phyloP scores from a whole-genome alignment of 106 monocot genomes.

The Dendrobium nobile region DNA sequence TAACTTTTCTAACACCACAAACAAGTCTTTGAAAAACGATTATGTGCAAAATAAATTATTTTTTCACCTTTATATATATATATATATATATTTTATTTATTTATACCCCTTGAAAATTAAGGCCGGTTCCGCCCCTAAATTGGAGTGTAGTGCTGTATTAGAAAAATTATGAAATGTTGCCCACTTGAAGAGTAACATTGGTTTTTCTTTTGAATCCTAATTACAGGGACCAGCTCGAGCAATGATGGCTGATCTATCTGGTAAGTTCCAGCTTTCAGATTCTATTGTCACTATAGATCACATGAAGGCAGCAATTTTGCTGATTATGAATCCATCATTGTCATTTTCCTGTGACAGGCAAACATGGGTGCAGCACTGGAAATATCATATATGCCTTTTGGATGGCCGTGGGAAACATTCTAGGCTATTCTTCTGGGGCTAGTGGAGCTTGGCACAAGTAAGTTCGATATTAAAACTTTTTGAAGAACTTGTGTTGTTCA shows the following conservation, averaged over 20 bases:
- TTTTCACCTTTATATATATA: too few species aligned
- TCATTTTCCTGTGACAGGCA: slow-evolving; percentile 14
- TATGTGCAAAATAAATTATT: too few species aligned
- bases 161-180: background rate
- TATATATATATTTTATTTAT: too few species aligned
- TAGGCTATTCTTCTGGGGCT: slow-evolving; percentile 54
- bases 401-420: slow-evolving; percentile 61
- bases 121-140: too few species aligned
- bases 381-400: slow-evolving; percentile 57
- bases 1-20: too few species aligned
- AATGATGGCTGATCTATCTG: slow-evolving; percentile 59
- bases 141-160: background rate
- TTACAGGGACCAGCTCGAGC: slow-evolving; percentile 57
- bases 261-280: slow-evolving; percentile 6
- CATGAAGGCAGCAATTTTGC: background rate
- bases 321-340: background rate
- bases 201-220: slow-evolving; percentile 1
- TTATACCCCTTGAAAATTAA: too few species aligned
- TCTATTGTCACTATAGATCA: background rate
- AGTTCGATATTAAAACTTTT: background rate
- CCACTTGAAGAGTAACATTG: background rate
- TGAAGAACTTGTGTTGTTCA: background rate
- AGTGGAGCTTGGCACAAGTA: slow-evolving; percentile 54
- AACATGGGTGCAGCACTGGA: slow-evolving; percentile 27
- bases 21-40: too few species aligned